Evolutionary conservation across 129 eudicot species (phyloP), one percentile per base, ranked within the genome.

Genomic region (Chrysanthemum makinoi): DNA sequence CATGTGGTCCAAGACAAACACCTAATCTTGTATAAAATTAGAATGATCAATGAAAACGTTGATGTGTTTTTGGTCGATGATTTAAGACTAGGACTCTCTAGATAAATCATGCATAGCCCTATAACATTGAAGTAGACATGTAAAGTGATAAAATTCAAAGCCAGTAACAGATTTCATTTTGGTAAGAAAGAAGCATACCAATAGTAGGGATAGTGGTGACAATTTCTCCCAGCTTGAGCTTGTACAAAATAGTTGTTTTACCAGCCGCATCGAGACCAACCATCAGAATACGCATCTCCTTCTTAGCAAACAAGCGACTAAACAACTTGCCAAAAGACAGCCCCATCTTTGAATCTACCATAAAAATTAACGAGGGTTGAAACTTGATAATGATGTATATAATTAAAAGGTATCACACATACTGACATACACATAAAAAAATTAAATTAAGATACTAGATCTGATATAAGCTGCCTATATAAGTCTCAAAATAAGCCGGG

Each of bases 231-330:
- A 81, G 39, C 82, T 81, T 81, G 69, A 81, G 85, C 82, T 81
- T 81, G 72, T 81, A 81, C 73, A 81, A 59, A 68, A 81, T 81
- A 17, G 85, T 81, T 50, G 85, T 81, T 81, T 81, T 81, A 81
- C 85, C 85, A 81, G 85, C 85, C 61, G 85, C 85, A 77, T 81
- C 85, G 48, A 81, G 85, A 81, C 85, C 85, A 62, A 81, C 85
- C 85, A 81, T 81, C 59, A 81, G 57, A 77, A 81, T 81, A 18
- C 85, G 82, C 81, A 81, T 81, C 72, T 81, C 85, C 57, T 65
- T 73, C 73, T 81, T 77, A 39, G 83, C 86, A 12, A 82, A 82
- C 46, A 82, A 62, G 19, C 83, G 86, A 53, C 86, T 82, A 50
- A 82, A 82, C 46, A 82, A 82, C 77, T 82, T 82, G 26, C 80